Percentiles rank a stretch among this genome's conserved stretches.
phyloP scores from a whole-genome alignment of 2,329 filamentous ascomycete species.

The Didymella keratinophila region DNA sequence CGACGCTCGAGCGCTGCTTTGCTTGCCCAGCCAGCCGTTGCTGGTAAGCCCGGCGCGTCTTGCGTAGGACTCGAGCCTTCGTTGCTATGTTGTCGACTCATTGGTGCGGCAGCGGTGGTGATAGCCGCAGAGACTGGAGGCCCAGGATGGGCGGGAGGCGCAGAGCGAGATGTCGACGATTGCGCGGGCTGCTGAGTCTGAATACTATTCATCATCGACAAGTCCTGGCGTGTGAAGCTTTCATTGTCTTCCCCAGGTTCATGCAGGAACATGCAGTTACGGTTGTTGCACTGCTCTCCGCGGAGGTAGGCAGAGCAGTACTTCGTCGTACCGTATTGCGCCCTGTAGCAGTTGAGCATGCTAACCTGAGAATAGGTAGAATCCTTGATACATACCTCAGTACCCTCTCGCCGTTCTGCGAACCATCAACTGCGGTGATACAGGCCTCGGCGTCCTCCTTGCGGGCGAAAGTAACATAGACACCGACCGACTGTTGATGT shows the following conservation, averaged over 20 bases:
- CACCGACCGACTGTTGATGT: conserved; percentile 84
- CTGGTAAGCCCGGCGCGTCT: conserved; percentile 89
- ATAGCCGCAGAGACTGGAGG: conserved; percentile 58
- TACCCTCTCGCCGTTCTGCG: conserved; percentile 85
- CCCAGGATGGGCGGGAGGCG: conserved; percentile 59
- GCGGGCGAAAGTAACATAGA: conserved; percentile 96
- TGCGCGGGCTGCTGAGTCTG: conserved; percentile 77
- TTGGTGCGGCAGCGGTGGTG: conserved; percentile 57
- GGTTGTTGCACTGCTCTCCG: conserved; percentile 92
- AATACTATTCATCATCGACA: conserved; percentile 93
- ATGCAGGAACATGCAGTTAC: conserved; percentile 97
- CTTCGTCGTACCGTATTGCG: conserved; percentile 89
- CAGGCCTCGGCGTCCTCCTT: conserved; percentile 90
- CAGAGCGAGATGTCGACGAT: conserved; percentile 59
- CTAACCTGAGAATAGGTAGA: background rate
- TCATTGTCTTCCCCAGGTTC: conserved; percentile 98
- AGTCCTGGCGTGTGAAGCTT: conserved; percentile 91
- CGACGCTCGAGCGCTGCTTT: conserved; percentile 72
- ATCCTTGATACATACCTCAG: conserved; percentile 66
- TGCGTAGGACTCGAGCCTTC: conserved; percentile 67
- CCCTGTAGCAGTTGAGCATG: conserved; percentile 54
- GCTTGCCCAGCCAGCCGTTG: conserved; percentile 91
- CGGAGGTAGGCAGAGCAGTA: conserved; percentile 98
- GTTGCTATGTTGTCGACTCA: conserved; percentile 79
- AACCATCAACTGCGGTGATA: conserved; percentile 91